phyloP scores from a whole-genome alignment of 139 green algal genomes.

The Pseudopediastrum boryanum region DNA sequence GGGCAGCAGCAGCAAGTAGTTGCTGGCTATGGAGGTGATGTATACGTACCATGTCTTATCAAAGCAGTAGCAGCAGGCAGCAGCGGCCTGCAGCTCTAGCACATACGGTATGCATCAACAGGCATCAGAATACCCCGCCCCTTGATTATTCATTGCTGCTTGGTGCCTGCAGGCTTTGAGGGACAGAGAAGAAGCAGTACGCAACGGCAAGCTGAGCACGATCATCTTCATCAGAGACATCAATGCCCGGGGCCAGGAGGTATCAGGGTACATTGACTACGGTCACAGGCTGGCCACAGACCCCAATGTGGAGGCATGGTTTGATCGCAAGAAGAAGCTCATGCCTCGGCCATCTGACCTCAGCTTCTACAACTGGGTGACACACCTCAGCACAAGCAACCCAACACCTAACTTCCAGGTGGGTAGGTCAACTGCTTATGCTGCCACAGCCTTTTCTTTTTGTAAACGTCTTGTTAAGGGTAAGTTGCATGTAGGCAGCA shows the following conservation, averaged over 20 bases:
- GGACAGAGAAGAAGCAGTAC: constrained; percentile 79
- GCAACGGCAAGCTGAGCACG: constrained; percentile 88
- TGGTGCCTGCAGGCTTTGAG: constrained; percentile 65
- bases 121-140: no score
- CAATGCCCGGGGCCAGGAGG: constrained; percentile 81
- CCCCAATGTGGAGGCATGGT: constrained; percentile 81
- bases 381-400: constrained; percentile 79
- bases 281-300: constrained; percentile 67
- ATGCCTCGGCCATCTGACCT: constrained; percentile 86
- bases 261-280: constrained; percentile 91
- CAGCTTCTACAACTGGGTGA: constrained; percentile 94
- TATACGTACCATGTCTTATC: no score
- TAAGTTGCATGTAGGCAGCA: no score
- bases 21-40: no score
- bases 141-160: no score
- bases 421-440: neutral
- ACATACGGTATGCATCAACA: no score
- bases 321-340: constrained; percentile 75
- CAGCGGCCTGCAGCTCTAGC: no score
- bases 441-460: no score
- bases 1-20: no score
- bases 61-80: no score
- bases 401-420: constrained; percentile 88
- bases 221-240: constrained; percentile 89
- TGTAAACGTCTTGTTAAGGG: no score